Evolutionary conservation across 192 early-diverging fungal species (phyloP).

Genomic region (Dimargaris verticillata): DNA sequence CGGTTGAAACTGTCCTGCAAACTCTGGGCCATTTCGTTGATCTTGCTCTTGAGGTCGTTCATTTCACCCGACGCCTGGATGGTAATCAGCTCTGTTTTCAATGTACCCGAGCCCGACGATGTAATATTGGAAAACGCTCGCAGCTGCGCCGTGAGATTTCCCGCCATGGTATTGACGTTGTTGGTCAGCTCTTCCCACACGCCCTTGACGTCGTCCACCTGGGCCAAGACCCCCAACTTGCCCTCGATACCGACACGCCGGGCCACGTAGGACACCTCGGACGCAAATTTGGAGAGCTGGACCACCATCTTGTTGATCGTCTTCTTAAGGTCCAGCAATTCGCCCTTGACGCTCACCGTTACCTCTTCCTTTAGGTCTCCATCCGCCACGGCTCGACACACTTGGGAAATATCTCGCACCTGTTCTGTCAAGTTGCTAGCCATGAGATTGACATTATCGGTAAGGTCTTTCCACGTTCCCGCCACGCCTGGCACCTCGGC

Average conservation of each 20-base stretch:
- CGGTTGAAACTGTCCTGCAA: constrained; percentile 60
- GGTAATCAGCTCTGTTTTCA: constrained; percentile 57
- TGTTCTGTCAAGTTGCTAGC: constrained; percentile 49
- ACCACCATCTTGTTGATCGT: constrained; percentile 48
- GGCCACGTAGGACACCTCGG: constrained; percentile 44
- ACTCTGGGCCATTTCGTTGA: constrained; percentile 70
- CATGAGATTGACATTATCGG: constrained; percentile 55
- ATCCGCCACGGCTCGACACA: constrained; percentile 44
- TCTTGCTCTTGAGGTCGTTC: constrained; percentile 66
- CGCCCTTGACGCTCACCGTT: constrained; percentile 33
- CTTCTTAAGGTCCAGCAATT: constrained; percentile 36
- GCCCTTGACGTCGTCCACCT: constrained; percentile 51
- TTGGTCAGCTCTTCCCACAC: constrained; percentile 61
- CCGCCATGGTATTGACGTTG: constrained; percentile 60
- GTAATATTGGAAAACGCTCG: constrained; percentile 67
- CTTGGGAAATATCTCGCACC: constrained; percentile 45
- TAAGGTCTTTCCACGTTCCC: constrained; percentile 48
- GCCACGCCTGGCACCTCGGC: constrained; percentile 39
- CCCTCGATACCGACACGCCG: constrained; percentile 53
- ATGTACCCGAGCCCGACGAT: constrained; percentile 49
- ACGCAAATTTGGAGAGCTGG: constrained; percentile 37
- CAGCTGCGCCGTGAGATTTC: constrained; percentile 59
- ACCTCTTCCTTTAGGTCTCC: constrained; percentile 40
- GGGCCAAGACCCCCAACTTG: constrained; percentile 58
- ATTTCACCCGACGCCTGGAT: constrained; percentile 71